These are phyloP conservation scores for Penicillium sp. DNA, from an alignment of 2,329 filamentous ascomycete species.

Conservation along the genomic window DNA sequence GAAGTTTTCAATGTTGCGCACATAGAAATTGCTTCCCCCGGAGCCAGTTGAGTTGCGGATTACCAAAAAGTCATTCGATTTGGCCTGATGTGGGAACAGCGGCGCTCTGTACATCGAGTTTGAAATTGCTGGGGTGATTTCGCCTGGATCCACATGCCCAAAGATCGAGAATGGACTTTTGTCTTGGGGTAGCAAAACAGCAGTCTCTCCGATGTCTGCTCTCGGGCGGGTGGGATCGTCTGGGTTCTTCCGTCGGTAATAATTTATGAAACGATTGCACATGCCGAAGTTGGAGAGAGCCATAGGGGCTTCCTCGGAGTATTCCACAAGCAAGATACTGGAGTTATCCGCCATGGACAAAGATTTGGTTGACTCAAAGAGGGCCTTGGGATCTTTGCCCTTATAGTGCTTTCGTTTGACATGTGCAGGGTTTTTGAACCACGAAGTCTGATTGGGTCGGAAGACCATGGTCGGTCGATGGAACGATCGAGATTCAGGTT, in stretches of 20 bases:
- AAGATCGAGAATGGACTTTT: constrained; percentile 96
- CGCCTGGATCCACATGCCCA: constrained; percentile 86
- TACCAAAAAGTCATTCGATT: constrained; percentile 82
- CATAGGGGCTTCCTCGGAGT: constrained; percentile 89
- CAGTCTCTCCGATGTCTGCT: constrained; percentile 83
- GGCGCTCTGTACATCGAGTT: constrained; percentile 96
- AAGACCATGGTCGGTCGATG: constrained; percentile 81
- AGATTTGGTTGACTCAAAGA: constrained; percentile 80
- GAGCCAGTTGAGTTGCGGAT: constrained; percentile 79
- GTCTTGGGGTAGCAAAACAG: constrained; percentile 87
- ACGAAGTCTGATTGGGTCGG: constrained; percentile 69
- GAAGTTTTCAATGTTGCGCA: constrained; percentile 88
- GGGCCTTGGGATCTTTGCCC: constrained; percentile 74
- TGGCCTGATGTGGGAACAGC: constrained; percentile 82
- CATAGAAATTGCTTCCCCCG: constrained; percentile 76
- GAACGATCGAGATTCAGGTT: constrained; percentile 76
- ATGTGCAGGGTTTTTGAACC: constrained; percentile 72
- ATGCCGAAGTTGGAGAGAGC: constrained; percentile 97
- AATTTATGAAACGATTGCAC: constrained; percentile 95
- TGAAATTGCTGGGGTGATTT: constrained; percentile 87
- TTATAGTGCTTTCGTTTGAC: constrained; percentile 83
- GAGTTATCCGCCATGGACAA: constrained; percentile 89
- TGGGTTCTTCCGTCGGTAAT: constrained; percentile 82
- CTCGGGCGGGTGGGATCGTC: constrained; percentile 79
- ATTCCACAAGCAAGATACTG: constrained; percentile 85